Conservation (phyloP, 192 early-diverging fungal genomes). For the Geranomyces variabilis region DNA sequence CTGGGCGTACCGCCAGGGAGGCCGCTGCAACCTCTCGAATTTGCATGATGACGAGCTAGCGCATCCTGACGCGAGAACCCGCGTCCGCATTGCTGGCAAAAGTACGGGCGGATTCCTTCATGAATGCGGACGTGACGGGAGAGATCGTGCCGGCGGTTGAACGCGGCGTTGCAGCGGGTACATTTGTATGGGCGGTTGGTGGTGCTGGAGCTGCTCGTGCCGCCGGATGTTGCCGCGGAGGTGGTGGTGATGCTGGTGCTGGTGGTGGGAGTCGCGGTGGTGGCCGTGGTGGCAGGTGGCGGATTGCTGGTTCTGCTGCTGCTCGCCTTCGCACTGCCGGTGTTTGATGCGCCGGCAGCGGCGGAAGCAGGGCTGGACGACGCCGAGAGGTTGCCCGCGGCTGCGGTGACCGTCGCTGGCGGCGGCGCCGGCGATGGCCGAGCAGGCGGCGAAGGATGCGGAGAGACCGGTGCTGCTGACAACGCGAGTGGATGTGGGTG, state of each 20-base stretch:
- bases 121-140: slow-evolving; percentile 16
- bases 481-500: neutral
- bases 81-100: neutral
- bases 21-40: slow-evolving; percentile 8
- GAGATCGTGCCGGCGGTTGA: slow-evolving; percentile 12
- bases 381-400: neutral
- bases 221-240: neutral
- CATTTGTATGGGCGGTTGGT: slow-evolving; percentile 1
- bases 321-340: too few species aligned
- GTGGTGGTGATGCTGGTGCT: neutral
- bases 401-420: neutral
- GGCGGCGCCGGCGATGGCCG: neutral
- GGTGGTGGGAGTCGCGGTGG: neutral
- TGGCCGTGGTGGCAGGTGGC: neutral
- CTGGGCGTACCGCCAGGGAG: neutral
- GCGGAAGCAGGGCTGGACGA: neutral
- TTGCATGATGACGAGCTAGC: slow-evolving; percentile 9
- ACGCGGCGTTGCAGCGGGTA: slow-evolving; percentile 1
- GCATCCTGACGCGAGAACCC: slow-evolving; percentile 16
- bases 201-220: neutral
- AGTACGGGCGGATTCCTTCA: slow-evolving; percentile 13
- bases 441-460: neutral
- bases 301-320: too few species aligned
- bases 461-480: neutral
- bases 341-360: too few species aligned